Evolutionary conservation across 441 rosid species (phyloP).

Genomic region (Croton laevigatus): DNA sequence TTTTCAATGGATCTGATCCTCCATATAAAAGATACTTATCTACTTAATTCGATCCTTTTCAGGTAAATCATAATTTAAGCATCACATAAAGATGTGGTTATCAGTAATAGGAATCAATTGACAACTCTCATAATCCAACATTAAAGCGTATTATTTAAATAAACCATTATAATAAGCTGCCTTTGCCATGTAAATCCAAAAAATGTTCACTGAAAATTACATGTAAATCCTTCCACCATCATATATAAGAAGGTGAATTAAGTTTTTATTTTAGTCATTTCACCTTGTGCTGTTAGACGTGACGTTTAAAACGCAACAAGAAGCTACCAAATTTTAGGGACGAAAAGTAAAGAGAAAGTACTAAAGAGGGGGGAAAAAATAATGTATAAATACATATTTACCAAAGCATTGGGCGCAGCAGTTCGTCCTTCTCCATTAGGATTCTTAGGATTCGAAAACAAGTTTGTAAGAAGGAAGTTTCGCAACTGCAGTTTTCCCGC

Average conservation of each 20-base stretch:
- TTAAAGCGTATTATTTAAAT: too few relatives aligned
- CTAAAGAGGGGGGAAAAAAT: neutral
- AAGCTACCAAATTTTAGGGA: neutral
- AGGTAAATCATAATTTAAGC: neutral
- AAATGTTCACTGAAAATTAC: too few relatives aligned
- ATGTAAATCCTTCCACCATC: too few relatives aligned
- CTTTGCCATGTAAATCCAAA: too few relatives aligned
- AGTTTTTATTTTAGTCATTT: neutral
- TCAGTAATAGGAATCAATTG: neutral
- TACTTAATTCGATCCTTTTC: neutral
- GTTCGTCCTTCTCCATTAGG: slow-evolving; percentile 17
- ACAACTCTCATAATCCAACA: neutral
- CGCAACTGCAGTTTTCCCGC: slow-evolving; percentile 28
- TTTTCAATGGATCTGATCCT: neutral
- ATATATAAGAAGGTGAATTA: neutral
- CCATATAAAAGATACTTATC: neutral
- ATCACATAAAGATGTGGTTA: neutral
- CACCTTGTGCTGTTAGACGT: neutral
- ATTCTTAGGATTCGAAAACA: slow-evolving; percentile 21
- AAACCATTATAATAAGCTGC: too few relatives aligned
- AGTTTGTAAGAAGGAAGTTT: neutral
- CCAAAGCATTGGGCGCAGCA: slow-evolving; percentile 9
- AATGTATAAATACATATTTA: slow-evolving; percentile 13
- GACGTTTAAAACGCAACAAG: neutral
- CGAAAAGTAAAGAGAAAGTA: too few relatives aligned